Evolutionary conservation across 345 rosid genomes (phyloP), one percentile per base, ranked within the genome.

Genomic region (Populus pruinosa): DNA sequence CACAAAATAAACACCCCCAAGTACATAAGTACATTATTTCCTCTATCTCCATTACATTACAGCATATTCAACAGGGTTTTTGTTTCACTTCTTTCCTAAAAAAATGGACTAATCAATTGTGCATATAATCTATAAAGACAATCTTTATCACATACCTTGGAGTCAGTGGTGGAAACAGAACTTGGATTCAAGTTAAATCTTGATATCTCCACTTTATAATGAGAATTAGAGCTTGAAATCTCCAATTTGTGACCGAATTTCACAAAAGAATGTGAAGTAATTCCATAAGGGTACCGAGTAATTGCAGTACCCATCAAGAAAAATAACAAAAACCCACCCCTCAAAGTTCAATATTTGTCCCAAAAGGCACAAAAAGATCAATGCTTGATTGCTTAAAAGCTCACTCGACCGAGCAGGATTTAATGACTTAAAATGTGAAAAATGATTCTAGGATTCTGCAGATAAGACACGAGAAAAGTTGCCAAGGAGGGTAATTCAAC

Each of bases 241-340:
- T 83, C 87, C 67, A 81, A 61, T 25, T 81, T 84, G 69, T 18
- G 74, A 71, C 77, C 85, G 61, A 80, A 73, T 16, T 84, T 83
- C 67, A 84, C 79, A 63, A 49, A 20, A 68, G 73, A 79, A 79
- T 62, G 86, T 76, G 84, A 74, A 74, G 80, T 61, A 79, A 88
- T 82, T 84, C 27, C 27, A 27, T 27, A 27, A 0, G 27, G 27
- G 27, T 67, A 86, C 77, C 78, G 88, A 74, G 86, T 73, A 65
- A 86, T 71, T 78, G 87, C 64, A 76, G 92, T 78, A 76, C 82
- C 91, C 97, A 91, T 93, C 66, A 67, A 49, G 83, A 83, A 61
- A 69, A 33, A 44, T 44, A 49, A 16, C 13, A 38, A 62, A 61
- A 79, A 81, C 89, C 49, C 81, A 81, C 74, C 68, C 21, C 49